Percentiles rank a stretch among this genome's conserved stretches.
Conservation (phyloP, 2,329 filamentous ascomycete species). For the Aspergillus luchuensis region DNA sequence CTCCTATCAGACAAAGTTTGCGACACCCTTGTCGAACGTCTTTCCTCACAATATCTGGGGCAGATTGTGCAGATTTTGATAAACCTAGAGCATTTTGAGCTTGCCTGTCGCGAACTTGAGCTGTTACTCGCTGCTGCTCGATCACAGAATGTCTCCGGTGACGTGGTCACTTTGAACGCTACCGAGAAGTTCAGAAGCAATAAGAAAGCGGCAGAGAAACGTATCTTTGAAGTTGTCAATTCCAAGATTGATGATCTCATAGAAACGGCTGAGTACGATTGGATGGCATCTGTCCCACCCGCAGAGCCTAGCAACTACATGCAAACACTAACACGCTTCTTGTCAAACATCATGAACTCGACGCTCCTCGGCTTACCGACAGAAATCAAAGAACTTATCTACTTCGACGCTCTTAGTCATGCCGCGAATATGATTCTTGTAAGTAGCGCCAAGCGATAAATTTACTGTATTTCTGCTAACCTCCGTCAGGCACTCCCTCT, state of each 20-base stretch:
- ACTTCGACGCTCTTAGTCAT: slow-evolving; percentile 93
- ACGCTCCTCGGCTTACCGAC: slow-evolving; percentile 90
- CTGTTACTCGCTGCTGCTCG: slow-evolving; percentile 80
- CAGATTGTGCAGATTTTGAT: slow-evolving; percentile 99
- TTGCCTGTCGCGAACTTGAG: slow-evolving; percentile 86
- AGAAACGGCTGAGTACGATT: slow-evolving; percentile 96
- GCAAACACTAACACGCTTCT: slow-evolving; percentile 87
- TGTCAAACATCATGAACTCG: slow-evolving; percentile 95
- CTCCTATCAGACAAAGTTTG: slow-evolving; percentile 93
- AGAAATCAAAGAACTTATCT: slow-evolving; percentile 96
- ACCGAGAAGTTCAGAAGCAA: slow-evolving; percentile 85
- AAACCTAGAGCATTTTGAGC: slow-evolving; percentile 96
- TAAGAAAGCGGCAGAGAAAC: slow-evolving; percentile 94
- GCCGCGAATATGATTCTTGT: slow-evolving; percentile 83
- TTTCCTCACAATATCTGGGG: slow-evolving; percentile 90
- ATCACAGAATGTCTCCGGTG: slow-evolving; percentile 75
- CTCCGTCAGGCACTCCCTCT: slow-evolving; percentile 69
- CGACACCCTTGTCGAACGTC: slow-evolving; percentile 80
- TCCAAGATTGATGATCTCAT: slow-evolving; percentile 98
- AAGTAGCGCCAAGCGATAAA: slow-evolving; percentile 28
- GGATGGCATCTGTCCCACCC: slow-evolving; percentile 65
- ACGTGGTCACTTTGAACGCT: slow-evolving; percentile 75
- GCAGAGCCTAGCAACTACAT: slow-evolving; percentile 88
- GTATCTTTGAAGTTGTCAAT: slow-evolving; percentile 97
- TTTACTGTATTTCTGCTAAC: slow-evolving; percentile 16